A percentile compares a stretch with the other conserved stretches of the same genome.
These are phyloP conservation scores for Geotrichum restrictum DNA, from an alignment of 1,139 yeast species.

Conservation along the genomic window DNA sequence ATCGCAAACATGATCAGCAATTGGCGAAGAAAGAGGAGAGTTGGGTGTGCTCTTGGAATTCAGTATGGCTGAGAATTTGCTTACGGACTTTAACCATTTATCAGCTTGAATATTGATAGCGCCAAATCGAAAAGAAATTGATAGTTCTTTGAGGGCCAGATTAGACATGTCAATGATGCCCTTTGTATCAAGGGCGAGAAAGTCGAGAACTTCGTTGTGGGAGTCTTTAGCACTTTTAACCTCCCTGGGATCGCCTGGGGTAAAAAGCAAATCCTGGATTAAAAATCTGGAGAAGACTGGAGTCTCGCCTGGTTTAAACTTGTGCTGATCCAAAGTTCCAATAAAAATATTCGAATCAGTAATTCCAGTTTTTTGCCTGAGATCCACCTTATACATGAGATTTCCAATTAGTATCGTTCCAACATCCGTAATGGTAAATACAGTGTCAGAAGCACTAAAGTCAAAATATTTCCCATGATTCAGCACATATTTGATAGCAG, in stretches of 20 bases:
- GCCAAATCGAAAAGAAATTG: conserved; percentile 35
- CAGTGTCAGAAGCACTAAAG: conserved; percentile 29
- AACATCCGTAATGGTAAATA: conserved; percentile 30
- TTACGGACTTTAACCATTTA: conserved; percentile 23
- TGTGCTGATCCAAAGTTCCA: conserved; percentile 38
- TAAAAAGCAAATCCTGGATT: conserved; percentile 33
- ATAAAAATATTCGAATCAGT: conserved; percentile 30
- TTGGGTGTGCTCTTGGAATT: background rate
- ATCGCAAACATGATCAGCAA: background rate
- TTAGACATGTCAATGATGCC: conserved; percentile 37
- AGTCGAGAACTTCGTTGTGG: conserved; percentile 37
- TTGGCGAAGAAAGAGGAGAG: background rate
- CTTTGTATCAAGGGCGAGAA: conserved; percentile 32
- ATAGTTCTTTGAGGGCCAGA: conserved; percentile 36
- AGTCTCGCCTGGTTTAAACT: conserved; percentile 32
- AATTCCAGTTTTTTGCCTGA: conserved; percentile 25
- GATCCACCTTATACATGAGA: conserved; percentile 31
- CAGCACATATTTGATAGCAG: conserved; percentile 30
- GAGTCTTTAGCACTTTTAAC: conserved; percentile 15
- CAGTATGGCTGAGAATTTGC: conserved; percentile 11
- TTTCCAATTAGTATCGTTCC: conserved; percentile 33
- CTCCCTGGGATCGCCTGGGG: conserved; percentile 25
- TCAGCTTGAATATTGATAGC: conserved; percentile 28
- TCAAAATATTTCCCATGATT: conserved; percentile 33
- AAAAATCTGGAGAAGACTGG: conserved; percentile 31